A percentile compares a stretch with the other conserved stretches of the same genome.
These are phyloP conservation scores for Psilocybe cyanescens DNA, from an alignment of 768 basidiomycete species.

Conservation along the genomic window DNA sequence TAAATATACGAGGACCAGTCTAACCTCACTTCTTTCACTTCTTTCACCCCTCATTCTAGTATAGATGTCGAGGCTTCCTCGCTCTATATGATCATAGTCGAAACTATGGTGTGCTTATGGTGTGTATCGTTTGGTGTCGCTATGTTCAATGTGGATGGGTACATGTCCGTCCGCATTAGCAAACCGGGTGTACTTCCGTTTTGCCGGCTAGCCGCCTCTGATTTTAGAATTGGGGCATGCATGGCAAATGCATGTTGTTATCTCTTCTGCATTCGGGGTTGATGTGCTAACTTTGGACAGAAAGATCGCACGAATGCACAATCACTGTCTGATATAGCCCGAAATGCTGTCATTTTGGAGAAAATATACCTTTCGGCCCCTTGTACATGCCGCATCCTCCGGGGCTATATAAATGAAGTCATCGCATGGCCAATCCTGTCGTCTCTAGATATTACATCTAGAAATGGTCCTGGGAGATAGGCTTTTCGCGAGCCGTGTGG, in stretches of 20 bases:
- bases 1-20: no score
- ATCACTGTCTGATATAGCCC: not conserved
- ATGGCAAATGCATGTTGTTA: not conserved
- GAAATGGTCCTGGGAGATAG: not conserved
- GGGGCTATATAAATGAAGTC: not conserved
- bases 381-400: not conserved
- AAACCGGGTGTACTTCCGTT: not conserved
- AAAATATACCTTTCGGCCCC: not conserved
- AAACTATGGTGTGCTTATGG: no score
- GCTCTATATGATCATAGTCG: no score
- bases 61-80: no score
- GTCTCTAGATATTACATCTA: not conserved
- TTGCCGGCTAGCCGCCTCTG: not conserved
- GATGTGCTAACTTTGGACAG: not conserved
- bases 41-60: no score
- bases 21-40: no score
- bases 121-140: not conserved
- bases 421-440: not conserved
- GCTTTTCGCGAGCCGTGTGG: not conserved
- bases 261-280: not conserved
- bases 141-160: not conserved
- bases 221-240: not conserved
- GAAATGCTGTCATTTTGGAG: conserved; percentile 10
- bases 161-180: not conserved
- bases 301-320: not conserved